Conservation (phyloP, 805 yeast genomes). For the Teunomyces stri region DNA sequence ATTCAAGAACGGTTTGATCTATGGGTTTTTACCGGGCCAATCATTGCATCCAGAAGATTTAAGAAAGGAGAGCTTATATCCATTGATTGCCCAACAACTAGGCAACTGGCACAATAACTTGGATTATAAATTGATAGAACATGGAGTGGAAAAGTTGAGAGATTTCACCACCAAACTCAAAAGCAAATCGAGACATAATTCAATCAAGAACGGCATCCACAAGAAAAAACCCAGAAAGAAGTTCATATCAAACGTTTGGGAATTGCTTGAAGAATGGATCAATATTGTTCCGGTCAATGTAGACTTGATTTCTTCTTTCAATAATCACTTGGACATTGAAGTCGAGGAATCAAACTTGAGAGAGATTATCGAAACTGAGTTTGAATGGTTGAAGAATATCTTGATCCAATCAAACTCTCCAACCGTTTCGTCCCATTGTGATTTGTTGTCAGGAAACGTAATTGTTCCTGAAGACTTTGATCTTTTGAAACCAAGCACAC, state of each 20-base stretch:
- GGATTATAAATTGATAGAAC: constrained; percentile 45
- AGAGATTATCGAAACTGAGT: constrained; percentile 47
- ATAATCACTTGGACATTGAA: constrained; percentile 22
- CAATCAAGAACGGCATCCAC: constrained; percentile 2
- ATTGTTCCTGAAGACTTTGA: constrained; percentile 48
- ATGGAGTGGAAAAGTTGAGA: constrained; percentile 42
- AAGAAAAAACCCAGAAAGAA: constrained; percentile 21
- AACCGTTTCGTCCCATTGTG: constrained; percentile 66
- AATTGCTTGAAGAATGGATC: constrained; percentile 61
- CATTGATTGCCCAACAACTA: constrained; percentile 59
- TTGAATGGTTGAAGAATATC: constrained; percentile 50
- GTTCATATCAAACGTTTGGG: constrained; percentile 53
- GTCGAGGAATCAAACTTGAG: constrained; percentile 27
- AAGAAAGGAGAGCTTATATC: constrained; percentile 45
- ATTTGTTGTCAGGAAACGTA: constrained; percentile 70
- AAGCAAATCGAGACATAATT: not conserved
- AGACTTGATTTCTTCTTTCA: constrained; percentile 35
- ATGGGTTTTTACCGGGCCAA: constrained; percentile 66
- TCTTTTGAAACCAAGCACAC: constrained; percentile 11
- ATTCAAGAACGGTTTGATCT: constrained; percentile 69
- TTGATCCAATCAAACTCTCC: constrained; percentile 46
- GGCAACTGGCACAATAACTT: constrained; percentile 69
- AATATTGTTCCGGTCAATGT: constrained; percentile 53
- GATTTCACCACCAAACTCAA: constrained; percentile 20
- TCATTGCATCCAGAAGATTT: constrained; percentile 58